A percentile compares a stretch with the other conserved stretches of the same genome.
phyloP scores from a whole-genome alignment of 1,284 basidiomycete species.

The Waitea zeae region DNA sequence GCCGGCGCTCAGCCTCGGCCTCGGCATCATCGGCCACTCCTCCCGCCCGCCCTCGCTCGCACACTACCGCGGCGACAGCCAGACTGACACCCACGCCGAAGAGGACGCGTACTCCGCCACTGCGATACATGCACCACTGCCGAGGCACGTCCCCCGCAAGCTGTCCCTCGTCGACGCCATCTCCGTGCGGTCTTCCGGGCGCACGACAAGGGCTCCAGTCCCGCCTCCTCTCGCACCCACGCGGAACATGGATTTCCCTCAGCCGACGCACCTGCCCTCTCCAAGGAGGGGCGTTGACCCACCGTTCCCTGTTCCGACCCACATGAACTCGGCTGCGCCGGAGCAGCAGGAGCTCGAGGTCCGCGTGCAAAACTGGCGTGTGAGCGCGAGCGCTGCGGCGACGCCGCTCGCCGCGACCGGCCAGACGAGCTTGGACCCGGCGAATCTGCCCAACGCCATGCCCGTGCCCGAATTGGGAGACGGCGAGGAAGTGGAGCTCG shows the following conservation, averaged over 20 bases:
- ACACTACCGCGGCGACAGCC: slow-evolving; percentile 35
- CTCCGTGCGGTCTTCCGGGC: slow-evolving; percentile 23
- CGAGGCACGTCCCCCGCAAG: slow-evolving; percentile 40
- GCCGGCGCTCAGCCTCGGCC: too few relatives aligned
- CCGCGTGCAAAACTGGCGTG: slow-evolving; percentile 49
- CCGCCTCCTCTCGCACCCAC: not conserved
- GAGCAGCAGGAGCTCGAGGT: slow-evolving; percentile 39
- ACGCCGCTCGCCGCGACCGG: slow-evolving; percentile 31
- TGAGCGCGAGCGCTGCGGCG: slow-evolving; percentile 29
- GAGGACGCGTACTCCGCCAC: slow-evolving; percentile 20
- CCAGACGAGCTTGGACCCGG: slow-evolving; percentile 32
- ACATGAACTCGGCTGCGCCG: too few relatives aligned
- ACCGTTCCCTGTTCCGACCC: slow-evolving; percentile 16
- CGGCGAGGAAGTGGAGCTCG: slow-evolving; percentile 20
- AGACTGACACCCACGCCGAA: slow-evolving; percentile 24
- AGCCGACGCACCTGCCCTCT: slow-evolving; percentile 11
- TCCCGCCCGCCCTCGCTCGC: slow-evolving; percentile 22
- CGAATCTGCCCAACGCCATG: slow-evolving; percentile 31
- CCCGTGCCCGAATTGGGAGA: slow-evolving; percentile 17
- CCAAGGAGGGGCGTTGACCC: too few relatives aligned
- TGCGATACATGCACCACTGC: slow-evolving; percentile 9
- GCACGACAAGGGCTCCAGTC: slow-evolving; percentile 9
- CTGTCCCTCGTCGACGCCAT: slow-evolving; percentile 50
- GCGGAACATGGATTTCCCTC: not conserved
- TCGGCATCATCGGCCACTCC: too few relatives aligned